phyloP scores from a whole-genome alignment of 2,329 filamentous ascomycete genomes.

The Thielaviopsis ethacetica region DNA sequence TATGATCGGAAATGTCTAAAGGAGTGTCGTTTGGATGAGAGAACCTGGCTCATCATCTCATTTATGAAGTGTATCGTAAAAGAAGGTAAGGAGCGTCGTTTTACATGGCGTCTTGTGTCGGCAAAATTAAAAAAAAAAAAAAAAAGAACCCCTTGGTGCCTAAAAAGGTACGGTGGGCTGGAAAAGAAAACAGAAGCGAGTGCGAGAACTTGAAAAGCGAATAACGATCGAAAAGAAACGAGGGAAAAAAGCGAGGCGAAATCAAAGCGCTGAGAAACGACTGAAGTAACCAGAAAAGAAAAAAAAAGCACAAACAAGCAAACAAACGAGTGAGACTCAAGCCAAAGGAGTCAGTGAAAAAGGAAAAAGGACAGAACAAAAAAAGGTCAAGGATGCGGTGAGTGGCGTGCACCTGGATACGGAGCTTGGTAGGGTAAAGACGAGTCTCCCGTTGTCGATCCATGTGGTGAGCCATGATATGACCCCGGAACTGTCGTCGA shows the following conservation, averaged over 20 bases:
- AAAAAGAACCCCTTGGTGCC: not conserved
- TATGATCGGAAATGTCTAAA: not conserved
- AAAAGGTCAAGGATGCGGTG: no score
- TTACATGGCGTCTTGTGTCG: constrained; percentile 11
- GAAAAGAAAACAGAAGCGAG: not conserved
- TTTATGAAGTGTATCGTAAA: not conserved
- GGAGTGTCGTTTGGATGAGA: constrained; percentile 3
- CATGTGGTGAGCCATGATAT: no score
- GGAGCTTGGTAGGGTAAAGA: no score
- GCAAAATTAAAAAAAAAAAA: not conserved
- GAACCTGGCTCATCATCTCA: not conserved
- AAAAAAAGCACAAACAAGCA: not conserved
- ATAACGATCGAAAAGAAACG: no score
- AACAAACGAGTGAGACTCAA: not conserved
- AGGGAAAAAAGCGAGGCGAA: not conserved
- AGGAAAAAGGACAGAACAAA: no score
- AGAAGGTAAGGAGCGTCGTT: constrained; percentile 8
- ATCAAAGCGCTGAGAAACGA: constrained; percentile 8
- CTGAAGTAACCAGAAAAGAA: constrained; percentile 1
- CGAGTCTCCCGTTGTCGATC: no score
- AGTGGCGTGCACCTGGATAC: no score
- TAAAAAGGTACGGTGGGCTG: no score
- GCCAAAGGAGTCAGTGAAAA: no score
- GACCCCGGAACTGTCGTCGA: no score
- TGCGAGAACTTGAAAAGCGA: not conserved